Evolutionary conservation across 345 rosid genomes (phyloP), one percentile per base, ranked within the genome.

Genomic region (Eucalyptus cladocalyx): DNA sequence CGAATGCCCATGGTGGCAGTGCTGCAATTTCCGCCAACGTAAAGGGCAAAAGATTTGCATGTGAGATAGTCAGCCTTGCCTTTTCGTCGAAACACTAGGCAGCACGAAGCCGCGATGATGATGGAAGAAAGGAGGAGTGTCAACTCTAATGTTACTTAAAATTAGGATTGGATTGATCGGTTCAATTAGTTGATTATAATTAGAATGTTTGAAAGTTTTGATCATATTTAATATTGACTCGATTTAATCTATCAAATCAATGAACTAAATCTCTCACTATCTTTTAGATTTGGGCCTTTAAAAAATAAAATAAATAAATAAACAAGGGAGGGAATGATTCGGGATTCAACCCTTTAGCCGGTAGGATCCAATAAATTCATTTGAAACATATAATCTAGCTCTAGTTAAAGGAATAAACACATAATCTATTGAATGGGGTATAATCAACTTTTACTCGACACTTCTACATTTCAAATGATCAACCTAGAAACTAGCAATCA

Each of bases 201-300:
- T 18, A 7, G 43, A 62, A 34, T 34, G 81, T 4, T 18, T 0
- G 8, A 72, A 72, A 34, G 11, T 72, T 72, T 34, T 21, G 43
- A 72, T 34, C 11, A n/a, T 5, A 17, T 5, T 21, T 5, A 2
- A 11, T 34, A 34, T 9, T 37, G 4, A 34, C 11, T 5, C 1
- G 43, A 6, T 34, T 19, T 8, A 19, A 69, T 69, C 2, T 2
- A 0, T 69, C 7, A 26, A 32, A 18, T 15, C 24, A 17, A 69
- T 34, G 1, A 17, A 17, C 4, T 1, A 1, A 69, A 40, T 65
- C 0, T 32, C 5, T 7, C 0, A 9, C 0, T 5, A 2, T 1
- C 2, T 69, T 4, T 32, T 69, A 32, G 42, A 32, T 3, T 28
- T 28, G 7, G 0, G 4, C n/a, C 17, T 60, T 28, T 60, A 12